Percentiles rank a stretch among this genome's conserved stretches.
Conservation (phyloP, 148 eudicot species). For the Rhododendron molle region DNA sequence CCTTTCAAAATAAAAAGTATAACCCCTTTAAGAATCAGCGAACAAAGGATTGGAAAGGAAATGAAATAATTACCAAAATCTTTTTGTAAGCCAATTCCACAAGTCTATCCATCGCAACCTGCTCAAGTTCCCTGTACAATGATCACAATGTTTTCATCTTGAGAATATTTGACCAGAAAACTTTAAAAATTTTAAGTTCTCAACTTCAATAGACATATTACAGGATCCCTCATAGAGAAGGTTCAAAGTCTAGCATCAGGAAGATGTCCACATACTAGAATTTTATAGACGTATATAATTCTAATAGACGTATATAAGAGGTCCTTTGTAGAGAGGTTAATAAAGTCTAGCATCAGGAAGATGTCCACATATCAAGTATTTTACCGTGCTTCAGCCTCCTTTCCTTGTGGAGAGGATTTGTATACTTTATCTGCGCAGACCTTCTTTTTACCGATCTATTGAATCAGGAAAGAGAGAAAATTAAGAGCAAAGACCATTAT, state of each 20-base stretch:
- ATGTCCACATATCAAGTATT: conserved; percentile 7
- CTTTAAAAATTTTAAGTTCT: background rate
- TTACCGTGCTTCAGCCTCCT: conserved; percentile 51
- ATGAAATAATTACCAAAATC: conserved; percentile 52
- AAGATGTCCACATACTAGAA: background rate
- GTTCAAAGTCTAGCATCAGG: background rate
- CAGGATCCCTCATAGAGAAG: background rate
- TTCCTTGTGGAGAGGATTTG: conserved; percentile 42
- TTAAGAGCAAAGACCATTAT: background rate
- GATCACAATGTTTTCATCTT: background rate
- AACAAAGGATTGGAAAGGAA: background rate
- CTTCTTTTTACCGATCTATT: conserved; percentile 58
- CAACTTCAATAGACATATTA: background rate
- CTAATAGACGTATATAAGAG: background rate
- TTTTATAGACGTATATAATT: background rate
- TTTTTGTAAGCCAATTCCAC: conserved; percentile 68
- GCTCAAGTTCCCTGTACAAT: conserved; percentile 67
- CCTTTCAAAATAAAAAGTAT: background rate
- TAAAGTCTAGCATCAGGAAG: background rate
- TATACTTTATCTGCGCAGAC: conserved; percentile 38
- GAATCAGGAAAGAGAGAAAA: conserved; percentile 11
- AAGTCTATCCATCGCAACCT: conserved; percentile 65
- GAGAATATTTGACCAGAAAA: background rate
- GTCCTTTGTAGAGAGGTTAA: background rate
- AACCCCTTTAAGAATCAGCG: background rate